Evolutionary conservation across 805 yeast species (phyloP).

Genomic region (Pichia membranifaciens): DNA sequence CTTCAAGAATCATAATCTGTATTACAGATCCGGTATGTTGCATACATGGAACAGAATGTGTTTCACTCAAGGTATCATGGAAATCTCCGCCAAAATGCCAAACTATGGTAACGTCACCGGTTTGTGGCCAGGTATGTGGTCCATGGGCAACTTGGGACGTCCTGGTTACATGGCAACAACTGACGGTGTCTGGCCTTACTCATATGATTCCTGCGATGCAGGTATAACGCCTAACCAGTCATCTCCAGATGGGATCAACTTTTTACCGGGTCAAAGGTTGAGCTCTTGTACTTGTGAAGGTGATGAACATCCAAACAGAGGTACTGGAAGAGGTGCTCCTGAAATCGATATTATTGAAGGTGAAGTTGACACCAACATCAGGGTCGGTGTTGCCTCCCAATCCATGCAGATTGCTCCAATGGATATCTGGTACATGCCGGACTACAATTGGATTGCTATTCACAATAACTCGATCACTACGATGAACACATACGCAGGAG

Average conservation of each 20-base stretch:
- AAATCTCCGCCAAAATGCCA: constrained; percentile 72
- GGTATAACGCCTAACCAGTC: constrained; percentile 95
- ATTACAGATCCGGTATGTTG: constrained; percentile 85
- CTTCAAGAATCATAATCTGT: constrained; percentile 66
- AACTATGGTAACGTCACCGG: constrained; percentile 75
- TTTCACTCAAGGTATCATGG: constrained; percentile 77
- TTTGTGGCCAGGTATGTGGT: constrained; percentile 96
- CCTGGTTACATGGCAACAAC: constrained; percentile 86
- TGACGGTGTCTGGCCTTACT: constrained; percentile 94
- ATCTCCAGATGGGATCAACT: constrained; percentile 81
- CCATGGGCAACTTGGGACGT: constrained; percentile 87
- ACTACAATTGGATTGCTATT: constrained; percentile 72
- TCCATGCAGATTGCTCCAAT: constrained; percentile 89
- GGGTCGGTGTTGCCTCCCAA: constrained; percentile 77
- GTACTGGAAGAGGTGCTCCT: constrained; percentile 90
- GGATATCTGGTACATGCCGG: constrained; percentile 92
- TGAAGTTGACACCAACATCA: constrained; percentile 50
- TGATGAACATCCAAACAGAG: constrained; percentile 82
- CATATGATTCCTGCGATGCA: constrained; percentile 82
- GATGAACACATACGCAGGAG: constrained; percentile 88
- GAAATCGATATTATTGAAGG: constrained; percentile 92
- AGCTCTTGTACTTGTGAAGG: constrained; percentile 74
- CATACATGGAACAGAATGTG: constrained; percentile 92
- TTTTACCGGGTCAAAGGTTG: constrained; percentile 77
- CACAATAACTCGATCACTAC: constrained; percentile 62